Conservation (phyloP, 257 asterid species). For the Jacaranda mimosifolia region DNA sequence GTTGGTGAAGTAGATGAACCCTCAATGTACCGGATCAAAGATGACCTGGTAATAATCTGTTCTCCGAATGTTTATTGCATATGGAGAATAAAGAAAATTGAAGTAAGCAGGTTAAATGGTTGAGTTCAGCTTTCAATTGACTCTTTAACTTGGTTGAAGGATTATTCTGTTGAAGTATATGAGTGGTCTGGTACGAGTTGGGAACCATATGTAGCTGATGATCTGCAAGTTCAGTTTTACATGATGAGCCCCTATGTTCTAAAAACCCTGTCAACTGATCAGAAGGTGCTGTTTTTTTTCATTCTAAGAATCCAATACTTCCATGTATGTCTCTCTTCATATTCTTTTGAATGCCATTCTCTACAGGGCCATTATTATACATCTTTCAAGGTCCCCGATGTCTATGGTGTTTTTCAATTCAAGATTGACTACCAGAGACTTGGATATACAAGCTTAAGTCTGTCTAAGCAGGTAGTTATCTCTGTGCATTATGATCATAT, state of each 20-base stretch:
- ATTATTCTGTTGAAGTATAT: constrained; percentile 80
- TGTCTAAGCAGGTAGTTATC: constrained; percentile 80
- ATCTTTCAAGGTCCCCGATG: constrained; percentile 93
- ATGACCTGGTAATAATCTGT: constrained; percentile 70
- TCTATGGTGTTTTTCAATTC: constrained; percentile 95
- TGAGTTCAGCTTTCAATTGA: constrained; percentile 25
- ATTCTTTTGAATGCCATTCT: constrained; percentile 26
- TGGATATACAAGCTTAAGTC: constrained; percentile 83
- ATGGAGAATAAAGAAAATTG: constrained; percentile 19
- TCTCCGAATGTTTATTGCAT: constrained; percentile 25
- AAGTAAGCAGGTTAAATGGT: constrained; percentile 15
- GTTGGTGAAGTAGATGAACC: constrained; percentile 89
- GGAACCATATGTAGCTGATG: constrained; percentile 92
- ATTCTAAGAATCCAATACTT: constrained; percentile 3
- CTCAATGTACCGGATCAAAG: constrained; percentile 87
- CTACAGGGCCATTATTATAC: constrained; percentile 77
- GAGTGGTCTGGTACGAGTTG: constrained; percentile 92
- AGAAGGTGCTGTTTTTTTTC: constrained; percentile 58
- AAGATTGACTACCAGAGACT: constrained; percentile 89
- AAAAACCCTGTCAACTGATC: constrained; percentile 77
- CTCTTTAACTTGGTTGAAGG: constrained; percentile 56
- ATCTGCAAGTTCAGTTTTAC: constrained; percentile 90
- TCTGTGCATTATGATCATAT: constrained; percentile 16
- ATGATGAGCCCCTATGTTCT: constrained; percentile 98
- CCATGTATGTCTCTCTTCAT: neutral